These are phyloP conservation scores for Cryptomeria japonica DNA, from an alignment of 75 land plant species.

Conservation along the genomic window DNA sequence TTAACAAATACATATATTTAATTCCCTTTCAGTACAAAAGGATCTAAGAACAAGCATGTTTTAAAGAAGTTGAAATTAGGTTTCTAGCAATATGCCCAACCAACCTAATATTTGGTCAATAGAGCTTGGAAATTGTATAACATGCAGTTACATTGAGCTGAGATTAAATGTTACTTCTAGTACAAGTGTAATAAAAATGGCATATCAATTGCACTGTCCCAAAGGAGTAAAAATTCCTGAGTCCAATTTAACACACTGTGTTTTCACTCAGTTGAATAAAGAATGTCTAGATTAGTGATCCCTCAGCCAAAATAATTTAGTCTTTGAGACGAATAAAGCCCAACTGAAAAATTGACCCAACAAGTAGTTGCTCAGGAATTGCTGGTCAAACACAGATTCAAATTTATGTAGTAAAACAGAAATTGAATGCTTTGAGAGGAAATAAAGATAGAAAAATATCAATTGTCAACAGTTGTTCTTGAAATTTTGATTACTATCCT, in stretches of 20 bases:
- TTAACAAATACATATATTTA: no score
- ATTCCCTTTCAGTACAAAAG: neutral
- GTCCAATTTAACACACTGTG: no score
- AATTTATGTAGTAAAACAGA: no score
- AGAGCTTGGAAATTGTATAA: neutral
- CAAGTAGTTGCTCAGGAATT: neutral
- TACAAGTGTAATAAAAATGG: neutral
- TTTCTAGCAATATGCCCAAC: neutral
- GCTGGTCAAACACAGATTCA: neutral
- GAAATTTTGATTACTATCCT: no score
- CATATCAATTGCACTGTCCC: neutral
- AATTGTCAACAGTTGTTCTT: no score
- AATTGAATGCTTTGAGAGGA: neutral
- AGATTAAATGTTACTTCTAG: neutral
- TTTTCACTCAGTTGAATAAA: neutral
- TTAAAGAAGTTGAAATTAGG: no score
- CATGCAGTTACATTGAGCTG: neutral
- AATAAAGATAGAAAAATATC: neutral
- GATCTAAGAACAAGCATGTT: neutral
- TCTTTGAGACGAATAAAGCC: neutral
- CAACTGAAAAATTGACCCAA: neutral
- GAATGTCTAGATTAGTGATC: neutral
- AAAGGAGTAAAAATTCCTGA: no score
- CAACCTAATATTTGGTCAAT: neutral
- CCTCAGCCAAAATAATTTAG: neutral